phyloP scores from a whole-genome alignment of 2,329 filamentous ascomycete species.

The Trichophaea hybrida region DNA sequence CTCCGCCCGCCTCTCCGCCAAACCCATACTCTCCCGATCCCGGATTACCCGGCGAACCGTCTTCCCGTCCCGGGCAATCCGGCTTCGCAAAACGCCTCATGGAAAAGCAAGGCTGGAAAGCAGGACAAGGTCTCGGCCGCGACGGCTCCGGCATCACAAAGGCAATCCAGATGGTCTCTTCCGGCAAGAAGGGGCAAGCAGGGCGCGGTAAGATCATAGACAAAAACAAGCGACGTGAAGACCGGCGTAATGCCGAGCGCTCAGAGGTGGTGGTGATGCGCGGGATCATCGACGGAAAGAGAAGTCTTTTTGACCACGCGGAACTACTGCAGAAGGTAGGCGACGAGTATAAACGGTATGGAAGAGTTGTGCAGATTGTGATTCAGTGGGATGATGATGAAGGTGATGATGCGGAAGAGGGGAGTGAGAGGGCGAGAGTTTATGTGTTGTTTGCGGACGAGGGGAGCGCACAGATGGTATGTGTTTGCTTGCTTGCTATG shows the following conservation, averaged over 20 bases:
- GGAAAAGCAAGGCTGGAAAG: conserved; percentile 85
- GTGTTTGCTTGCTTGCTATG: conserved; percentile 29
- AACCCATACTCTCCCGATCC: conserved; percentile 14
- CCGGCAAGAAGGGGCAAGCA: conserved; percentile 66
- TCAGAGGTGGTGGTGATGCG: conserved; percentile 68
- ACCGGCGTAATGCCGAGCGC: conserved; percentile 41
- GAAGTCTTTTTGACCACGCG: conserved; percentile 36
- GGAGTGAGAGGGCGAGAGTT: conserved; percentile 45
- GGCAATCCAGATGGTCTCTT: conserved; percentile 67
- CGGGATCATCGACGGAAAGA: conserved; percentile 75
- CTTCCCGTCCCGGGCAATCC: conserved; percentile 60
- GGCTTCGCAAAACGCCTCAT: conserved; percentile 80
- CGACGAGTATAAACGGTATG: conserved; percentile 81
- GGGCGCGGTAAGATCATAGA: conserved; percentile 69
- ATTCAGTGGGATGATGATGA: conserved; percentile 36
- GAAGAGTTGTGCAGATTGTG: conserved; percentile 64
- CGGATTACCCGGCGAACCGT: conserved; percentile 33
- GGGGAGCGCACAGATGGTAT: conserved; percentile 67
- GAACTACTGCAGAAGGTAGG: conserved; percentile 93
- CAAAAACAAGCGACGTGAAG: conserved; percentile 43
- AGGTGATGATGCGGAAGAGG: conserved; percentile 40
- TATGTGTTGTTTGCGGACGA: conserved; percentile 88
- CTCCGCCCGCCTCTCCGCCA: conserved; percentile 1
- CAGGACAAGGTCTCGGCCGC: conserved; percentile 75
- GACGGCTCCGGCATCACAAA: conserved; percentile 69